Base-by-base conservation (phyloP, 768 basidiomycete species). In the Lepiota subincarnata region DNA sequence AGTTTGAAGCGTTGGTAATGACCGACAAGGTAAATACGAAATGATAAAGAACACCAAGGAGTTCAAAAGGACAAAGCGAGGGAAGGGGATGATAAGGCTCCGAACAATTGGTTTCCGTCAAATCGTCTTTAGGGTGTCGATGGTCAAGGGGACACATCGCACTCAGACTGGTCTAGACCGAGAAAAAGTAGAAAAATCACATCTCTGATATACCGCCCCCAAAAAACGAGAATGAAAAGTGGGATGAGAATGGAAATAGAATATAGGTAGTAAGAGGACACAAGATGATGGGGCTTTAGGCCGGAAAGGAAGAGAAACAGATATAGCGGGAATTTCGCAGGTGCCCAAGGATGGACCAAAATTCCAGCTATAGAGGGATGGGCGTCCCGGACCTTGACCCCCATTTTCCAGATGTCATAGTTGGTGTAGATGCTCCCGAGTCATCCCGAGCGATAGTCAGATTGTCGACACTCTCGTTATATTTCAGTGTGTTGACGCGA, bases 341-440 rank as follows among this genome's bases (percentile, higher is more conserved):
- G 8, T 16, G 18, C 18, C n/a, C n/a, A 50, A 2, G n/a, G 26
- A 31, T 1, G 2, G 28, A 19, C 18, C 19, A 28, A n/a, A 14
- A 2, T 11, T 6, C 14, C 26, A 22, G 14, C 19, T 18, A 41
- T 31, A 3, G 24, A 41, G 45, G 26, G 16, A 34, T 39, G 26
- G 37, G 44, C 28, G 53, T 48, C n/a, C 18, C 45, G n/a, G 45
- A 6, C 24, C 52, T 38, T 4, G 53, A 48, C 7, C 50, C 50
- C 50, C 42, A 52, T 52, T 26, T 37, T 52, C 35, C 42, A 6
- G 16, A 1, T 8, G 46, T 20, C 26, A 45, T 36, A n/a, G 28
- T 54, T 12, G 45, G 45, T n/a, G 53, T 54, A 6, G 46, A 47
- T 16, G 39, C 16, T 3, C 37, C 24, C 4, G 52, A 53, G 14